These are phyloP conservation scores for Pythium monospermum DNA, from an alignment of 352 stramenopile species.

Conservation along the genomic window DNA sequence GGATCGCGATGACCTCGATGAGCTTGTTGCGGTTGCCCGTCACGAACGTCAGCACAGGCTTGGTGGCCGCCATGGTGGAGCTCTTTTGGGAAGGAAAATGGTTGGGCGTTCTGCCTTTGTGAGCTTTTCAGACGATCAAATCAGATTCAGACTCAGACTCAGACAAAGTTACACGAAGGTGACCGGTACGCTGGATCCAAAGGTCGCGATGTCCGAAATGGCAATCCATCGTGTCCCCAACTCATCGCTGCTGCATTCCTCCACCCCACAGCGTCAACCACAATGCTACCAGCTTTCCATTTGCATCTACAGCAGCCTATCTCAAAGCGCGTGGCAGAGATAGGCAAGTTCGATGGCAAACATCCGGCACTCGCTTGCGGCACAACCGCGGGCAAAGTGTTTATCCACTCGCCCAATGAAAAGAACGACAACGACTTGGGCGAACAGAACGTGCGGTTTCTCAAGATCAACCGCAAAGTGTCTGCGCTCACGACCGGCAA, in stretches of 20 bases:
- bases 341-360: slow-evolving; percentile 79
- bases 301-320: slow-evolving; percentile 79
- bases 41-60: slow-evolving; percentile 68
- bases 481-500: slow-evolving; percentile 73
- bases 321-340: slow-evolving; percentile 61
- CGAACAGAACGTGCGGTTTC: slow-evolving; percentile 67
- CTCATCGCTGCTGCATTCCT: not conserved
- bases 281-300: slow-evolving; percentile 77
- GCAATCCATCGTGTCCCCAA: not conserved
- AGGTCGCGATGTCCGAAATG: no score
- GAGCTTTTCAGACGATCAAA: no score
- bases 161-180: no score
- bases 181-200: no score
- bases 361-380: slow-evolving; percentile 74
- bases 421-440: slow-evolving; percentile 41
- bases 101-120: no score
- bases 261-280: not conserved
- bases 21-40: slow-evolving; percentile 88
- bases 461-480: slow-evolving; percentile 91
- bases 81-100: no score
- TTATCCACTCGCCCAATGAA: slow-evolving; percentile 88
- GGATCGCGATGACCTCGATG: slow-evolving; percentile 73
- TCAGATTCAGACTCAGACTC: not conserved
- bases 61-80: slow-evolving; percentile 17
- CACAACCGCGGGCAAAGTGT: slow-evolving; percentile 88